These are phyloP conservation scores for Talaromyces nanjingensis DNA, from an alignment of 495 filamentous ascomycete genomes.

Conservation along the genomic window DNA sequence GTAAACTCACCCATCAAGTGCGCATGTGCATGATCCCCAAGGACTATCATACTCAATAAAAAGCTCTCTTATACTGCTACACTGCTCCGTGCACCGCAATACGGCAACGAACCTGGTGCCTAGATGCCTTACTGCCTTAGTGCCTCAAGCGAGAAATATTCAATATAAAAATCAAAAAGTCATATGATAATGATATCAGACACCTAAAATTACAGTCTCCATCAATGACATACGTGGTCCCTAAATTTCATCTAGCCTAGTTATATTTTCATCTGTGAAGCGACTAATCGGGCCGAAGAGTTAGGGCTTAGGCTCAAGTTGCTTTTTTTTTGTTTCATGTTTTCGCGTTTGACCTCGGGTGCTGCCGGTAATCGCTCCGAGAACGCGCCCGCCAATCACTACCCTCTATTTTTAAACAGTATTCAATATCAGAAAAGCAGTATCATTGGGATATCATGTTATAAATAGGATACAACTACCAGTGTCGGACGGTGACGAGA, in stretches of 20 bases:
- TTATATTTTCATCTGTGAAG: background rate
- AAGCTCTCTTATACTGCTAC: background rate
- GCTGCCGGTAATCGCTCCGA: background rate
- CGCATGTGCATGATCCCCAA: background rate
- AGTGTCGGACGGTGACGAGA: constrained; percentile 37
- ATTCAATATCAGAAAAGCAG: background rate
- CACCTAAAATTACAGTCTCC: background rate
- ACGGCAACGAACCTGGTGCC: background rate
- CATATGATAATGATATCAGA: background rate
- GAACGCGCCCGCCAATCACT: background rate
- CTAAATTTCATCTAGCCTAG: background rate
- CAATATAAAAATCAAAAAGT: background rate
- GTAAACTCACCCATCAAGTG: background rate
- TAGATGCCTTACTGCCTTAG: background rate
- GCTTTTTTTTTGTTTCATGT: background rate
- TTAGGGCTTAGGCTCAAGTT: background rate
- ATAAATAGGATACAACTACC: constrained; percentile 19
- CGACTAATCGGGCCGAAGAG: background rate
- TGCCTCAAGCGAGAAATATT: background rate
- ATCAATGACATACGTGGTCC: background rate
- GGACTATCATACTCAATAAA: too few relatives aligned
- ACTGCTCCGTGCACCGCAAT: constrained; percentile 3
- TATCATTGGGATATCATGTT: background rate
- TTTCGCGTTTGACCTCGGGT: background rate
- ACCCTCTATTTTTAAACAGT: too few relatives aligned